These are phyloP conservation scores for Talaromyces sp. DNA, from an alignment of 2,329 filamentous ascomycete genomes.

Conservation along the genomic window DNA sequence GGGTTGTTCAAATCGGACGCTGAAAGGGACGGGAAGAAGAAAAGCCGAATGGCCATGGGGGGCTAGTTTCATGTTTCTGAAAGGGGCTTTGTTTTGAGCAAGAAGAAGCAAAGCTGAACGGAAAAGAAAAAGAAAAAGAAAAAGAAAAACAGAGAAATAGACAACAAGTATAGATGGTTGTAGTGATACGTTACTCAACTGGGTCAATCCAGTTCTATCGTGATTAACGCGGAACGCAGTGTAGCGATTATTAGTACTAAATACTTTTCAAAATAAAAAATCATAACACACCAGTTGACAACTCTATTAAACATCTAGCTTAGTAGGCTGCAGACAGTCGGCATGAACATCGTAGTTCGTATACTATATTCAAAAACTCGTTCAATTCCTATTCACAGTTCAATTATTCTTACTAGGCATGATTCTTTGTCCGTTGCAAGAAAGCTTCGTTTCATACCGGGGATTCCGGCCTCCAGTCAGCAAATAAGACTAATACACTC, in stretches of 20 bases:
- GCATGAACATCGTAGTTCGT: too few relatives aligned
- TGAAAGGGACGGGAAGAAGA: background rate
- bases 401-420: background rate
- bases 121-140: background rate
- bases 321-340: too few relatives aligned
- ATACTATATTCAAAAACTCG: too few relatives aligned
- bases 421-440: background rate
- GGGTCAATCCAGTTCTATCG: background rate
- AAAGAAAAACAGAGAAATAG: background rate
- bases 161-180: background rate
- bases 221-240: background rate
- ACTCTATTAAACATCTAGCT: background rate
- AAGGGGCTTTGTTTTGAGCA: background rate
- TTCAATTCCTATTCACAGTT: background rate
- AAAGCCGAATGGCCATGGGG: background rate
- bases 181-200: background rate
- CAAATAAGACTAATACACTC: background rate
- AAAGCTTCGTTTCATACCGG: background rate
- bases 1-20: background rate
- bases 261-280: too few relatives aligned
- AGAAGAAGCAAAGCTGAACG: background rate
- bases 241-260: too few relatives aligned
- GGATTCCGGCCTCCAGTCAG: background rate
- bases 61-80: background rate
- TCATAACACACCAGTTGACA: too few relatives aligned